A percentile compares a stretch with the other conserved stretches of the same genome.
phyloP scores from a whole-genome alignment of 768 basidiomycete genomes.

The Russula earlei region DNA sequence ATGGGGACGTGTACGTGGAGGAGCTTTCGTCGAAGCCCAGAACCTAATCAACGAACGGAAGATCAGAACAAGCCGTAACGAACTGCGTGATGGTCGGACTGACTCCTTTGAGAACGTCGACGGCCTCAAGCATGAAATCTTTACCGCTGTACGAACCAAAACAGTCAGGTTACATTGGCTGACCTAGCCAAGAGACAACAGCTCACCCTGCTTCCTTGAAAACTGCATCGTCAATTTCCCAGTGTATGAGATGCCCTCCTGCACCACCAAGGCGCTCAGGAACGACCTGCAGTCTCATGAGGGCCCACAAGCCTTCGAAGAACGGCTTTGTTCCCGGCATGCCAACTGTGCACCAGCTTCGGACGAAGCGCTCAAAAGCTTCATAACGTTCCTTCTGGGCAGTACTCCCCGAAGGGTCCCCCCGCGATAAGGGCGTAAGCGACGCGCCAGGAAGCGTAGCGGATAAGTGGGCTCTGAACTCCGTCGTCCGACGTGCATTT shows the following conservation, averaged over 20 bases:
- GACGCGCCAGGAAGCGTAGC: constrained; percentile 76
- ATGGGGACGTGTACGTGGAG: constrained; percentile 16
- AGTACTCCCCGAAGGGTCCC: constrained; percentile 48
- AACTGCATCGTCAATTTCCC: constrained; percentile 92
- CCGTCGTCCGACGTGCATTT: constrained; percentile 65
- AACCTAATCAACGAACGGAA: constrained; percentile 30
- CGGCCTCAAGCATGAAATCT: constrained; percentile 89
- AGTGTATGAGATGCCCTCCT: constrained; percentile 61
- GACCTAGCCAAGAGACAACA: constrained; percentile 9
- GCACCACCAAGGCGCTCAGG: constrained; percentile 77
- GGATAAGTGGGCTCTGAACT: constrained; percentile 76
- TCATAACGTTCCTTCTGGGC: constrained; percentile 75
- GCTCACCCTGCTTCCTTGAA: constrained; percentile 91
- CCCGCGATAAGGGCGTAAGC: constrained; percentile 61
- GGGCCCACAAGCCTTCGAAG: constrained; percentile 66
- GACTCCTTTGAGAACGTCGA: constrained; percentile 85
- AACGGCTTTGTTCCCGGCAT: constrained; percentile 89
- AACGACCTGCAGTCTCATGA: constrained; percentile 72
- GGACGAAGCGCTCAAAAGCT: constrained; percentile 63
- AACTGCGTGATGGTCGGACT: constrained; percentile 31
- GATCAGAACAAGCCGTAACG: constrained; percentile 7
- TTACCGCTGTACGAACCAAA: constrained; percentile 53
- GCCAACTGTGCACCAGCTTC: constrained; percentile 76
- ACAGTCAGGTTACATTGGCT: constrained; percentile 18
- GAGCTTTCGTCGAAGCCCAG: constrained; percentile 68